These are phyloP conservation scores for Aspergillus sp. DNA, from an alignment of 2,329 filamentous ascomycete species.

Conservation along the genomic window DNA sequence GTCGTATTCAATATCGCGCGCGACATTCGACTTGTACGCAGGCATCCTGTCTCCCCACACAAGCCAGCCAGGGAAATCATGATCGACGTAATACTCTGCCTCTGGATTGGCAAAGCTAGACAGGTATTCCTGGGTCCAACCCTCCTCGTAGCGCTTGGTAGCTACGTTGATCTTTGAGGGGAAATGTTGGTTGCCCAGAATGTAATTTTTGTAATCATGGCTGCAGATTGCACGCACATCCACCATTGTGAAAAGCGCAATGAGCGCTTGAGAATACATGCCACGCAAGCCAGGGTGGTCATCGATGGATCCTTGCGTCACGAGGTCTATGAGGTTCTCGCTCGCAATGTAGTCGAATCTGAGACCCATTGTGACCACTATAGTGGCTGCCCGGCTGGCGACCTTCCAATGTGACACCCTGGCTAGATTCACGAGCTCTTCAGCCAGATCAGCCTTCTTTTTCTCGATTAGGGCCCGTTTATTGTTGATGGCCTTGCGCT, in stretches of 20 bases:
- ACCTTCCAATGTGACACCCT: slow-evolving; percentile 93
- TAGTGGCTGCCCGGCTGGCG: slow-evolving; percentile 81
- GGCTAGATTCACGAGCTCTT: slow-evolving; percentile 76
- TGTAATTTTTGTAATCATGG: slow-evolving; percentile 83
- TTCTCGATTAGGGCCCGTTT: slow-evolving; percentile 76
- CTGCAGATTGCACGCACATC: slow-evolving; percentile 82
- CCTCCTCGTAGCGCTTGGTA: slow-evolving; percentile 71
- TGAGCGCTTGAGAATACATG: slow-evolving; percentile 78
- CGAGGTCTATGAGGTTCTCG: slow-evolving; percentile 76
- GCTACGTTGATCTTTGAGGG: slow-evolving; percentile 72
- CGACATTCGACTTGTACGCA: slow-evolving; percentile 71
- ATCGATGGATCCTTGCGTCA: slow-evolving; percentile 80
- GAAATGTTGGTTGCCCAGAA: slow-evolving; percentile 76
- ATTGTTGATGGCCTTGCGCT: slow-evolving; percentile 71
- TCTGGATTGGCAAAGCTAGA: slow-evolving; percentile 73
- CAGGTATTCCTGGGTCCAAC: slow-evolving; percentile 78
- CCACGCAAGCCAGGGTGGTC: slow-evolving; percentile 82
- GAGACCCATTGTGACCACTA: slow-evolving; percentile 85
- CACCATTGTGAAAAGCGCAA: slow-evolving; percentile 76
- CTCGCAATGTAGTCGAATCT: slow-evolving; percentile 89
- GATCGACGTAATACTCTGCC: slow-evolving; percentile 85
- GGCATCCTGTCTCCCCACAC: slow-evolving; percentile 90
- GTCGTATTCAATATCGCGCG: slow-evolving; percentile 70
- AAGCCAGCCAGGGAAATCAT: slow-evolving; percentile 92
- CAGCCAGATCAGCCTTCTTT: slow-evolving; percentile 76